phyloP scores from a whole-genome alignment of 2,329 filamentous ascomycete genomes.

The Aspergillus amoenus region DNA sequence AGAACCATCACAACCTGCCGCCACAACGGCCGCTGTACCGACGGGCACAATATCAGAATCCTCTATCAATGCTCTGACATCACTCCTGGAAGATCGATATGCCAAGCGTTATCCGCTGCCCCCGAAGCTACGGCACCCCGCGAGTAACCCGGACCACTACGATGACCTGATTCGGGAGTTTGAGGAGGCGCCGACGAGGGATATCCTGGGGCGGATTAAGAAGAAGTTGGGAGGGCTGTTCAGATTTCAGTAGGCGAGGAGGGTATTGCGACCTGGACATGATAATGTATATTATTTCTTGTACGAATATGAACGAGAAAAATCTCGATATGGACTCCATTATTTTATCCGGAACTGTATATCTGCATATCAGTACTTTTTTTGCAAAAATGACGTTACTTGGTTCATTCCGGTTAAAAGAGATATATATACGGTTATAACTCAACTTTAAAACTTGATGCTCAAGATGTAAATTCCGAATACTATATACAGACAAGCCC shows the following conservation, averaged over 20 bases:
- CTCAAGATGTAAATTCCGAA: neutral
- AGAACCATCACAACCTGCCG: neutral
- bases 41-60: conserved; percentile 29
- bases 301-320: neutral
- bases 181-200: conserved; percentile 52
- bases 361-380: neutral
- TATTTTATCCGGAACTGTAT: neutral
- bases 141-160: conserved; percentile 54
- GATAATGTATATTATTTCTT: conserved; percentile 4
- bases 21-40: conserved; percentile 19
- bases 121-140: conserved; percentile 48
- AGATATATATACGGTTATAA: neutral
- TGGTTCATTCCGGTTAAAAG: neutral
- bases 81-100: conserved; percentile 61
- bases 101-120: conserved; percentile 51
- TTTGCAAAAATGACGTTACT: neutral
- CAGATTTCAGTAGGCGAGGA: conserved; percentile 33
- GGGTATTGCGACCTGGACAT: neutral
- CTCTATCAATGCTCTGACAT: conserved; percentile 58
- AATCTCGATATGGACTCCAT: neutral
- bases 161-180: conserved; percentile 53
- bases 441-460: neutral
- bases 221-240: conserved; percentile 51
- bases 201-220: conserved; percentile 45
- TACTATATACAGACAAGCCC: neutral